Conservation (phyloP, 108 stramenopile genomes). For the Cyclotella baltica region DNA sequence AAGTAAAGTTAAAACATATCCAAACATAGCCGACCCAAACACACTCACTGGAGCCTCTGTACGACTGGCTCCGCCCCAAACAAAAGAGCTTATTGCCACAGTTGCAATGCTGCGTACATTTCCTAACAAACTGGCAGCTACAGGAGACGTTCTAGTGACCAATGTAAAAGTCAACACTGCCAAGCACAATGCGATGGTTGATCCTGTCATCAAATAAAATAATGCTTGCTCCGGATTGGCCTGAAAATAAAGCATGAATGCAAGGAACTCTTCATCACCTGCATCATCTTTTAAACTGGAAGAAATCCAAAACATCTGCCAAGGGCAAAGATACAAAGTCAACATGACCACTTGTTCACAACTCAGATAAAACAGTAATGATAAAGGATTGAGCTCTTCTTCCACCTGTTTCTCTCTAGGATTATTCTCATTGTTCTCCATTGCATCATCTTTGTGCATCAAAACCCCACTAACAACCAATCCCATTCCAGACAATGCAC, state of each 20-base stretch:
- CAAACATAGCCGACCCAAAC: constrained; percentile 10
- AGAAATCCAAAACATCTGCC: constrained; percentile 6
- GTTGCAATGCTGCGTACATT: constrained; percentile 42
- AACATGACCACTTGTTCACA: constrained; percentile 36
- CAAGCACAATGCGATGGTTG: constrained; percentile 18
- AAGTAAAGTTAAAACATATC: constrained; percentile 25
- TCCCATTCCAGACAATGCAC: constrained; percentile 28
- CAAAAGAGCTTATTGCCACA: constrained; percentile 34
- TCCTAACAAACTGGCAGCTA: constrained; percentile 37
- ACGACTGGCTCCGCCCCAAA: constrained; percentile 4
- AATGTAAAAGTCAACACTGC: constrained; percentile 35
- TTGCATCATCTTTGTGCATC: constrained; percentile 21
- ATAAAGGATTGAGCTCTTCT: constrained; percentile 31
- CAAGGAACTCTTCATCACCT: constrained; percentile 11
- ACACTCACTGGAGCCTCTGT: constrained; percentile 3
- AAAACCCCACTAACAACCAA: constrained; percentile 37
- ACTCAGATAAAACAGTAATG: constrained; percentile 34
- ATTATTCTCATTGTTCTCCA: background rate
- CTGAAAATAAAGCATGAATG: constrained; percentile 21
- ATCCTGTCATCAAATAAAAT: constrained; percentile 28
- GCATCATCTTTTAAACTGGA: background rate
- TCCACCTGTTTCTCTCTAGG: constrained; percentile 12
- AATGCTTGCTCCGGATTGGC: constrained; percentile 13
- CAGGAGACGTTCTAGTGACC: constrained; percentile 39
- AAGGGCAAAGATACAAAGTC: constrained; percentile 29